Percentiles rank a stretch among this genome's conserved stretches.
Evolutionary conservation across 73 alveolate genomes (phyloP).

Genomic region (Symbiodinium pilosum): DNA sequence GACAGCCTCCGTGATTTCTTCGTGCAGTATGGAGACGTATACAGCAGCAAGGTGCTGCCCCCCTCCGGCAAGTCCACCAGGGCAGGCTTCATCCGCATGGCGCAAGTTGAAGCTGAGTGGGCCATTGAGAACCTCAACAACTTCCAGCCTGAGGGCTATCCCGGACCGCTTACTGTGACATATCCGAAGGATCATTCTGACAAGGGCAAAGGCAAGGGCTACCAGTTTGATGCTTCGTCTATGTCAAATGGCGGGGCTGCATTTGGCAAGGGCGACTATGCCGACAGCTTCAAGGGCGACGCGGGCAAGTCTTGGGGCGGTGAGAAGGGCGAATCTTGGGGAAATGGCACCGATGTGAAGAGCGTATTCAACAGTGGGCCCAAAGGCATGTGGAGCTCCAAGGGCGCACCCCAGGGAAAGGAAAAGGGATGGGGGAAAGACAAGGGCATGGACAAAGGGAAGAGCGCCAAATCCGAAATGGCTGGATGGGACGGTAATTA

Average conservation of each 20-base stretch:
- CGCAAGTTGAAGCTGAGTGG: conserved; percentile 51
- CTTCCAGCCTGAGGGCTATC: conserved; percentile 76
- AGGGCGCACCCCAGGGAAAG: conserved; percentile 29
- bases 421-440: conserved; percentile 72
- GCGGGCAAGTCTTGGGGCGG: conserved; percentile 4
- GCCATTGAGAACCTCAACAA: conserved; percentile 34
- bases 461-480: neutral
- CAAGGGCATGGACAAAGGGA: conserved; percentile 14
- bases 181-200: conserved; percentile 33
- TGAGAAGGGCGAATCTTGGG: conserved; percentile 46
- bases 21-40: conserved; percentile 71
- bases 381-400: conserved; percentile 17
- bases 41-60: conserved; percentile 49
- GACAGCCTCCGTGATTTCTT: conserved; percentile 35
- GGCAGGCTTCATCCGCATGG: conserved; percentile 56
- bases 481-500: neutral
- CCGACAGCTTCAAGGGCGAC: neutral
- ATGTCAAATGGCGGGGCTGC: neutral
- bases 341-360: conserved; percentile 1
- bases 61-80: neutral
- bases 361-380: neutral
- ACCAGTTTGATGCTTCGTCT: too few species aligned
- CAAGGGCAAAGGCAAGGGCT: conserved; percentile 27
- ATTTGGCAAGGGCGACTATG: conserved; percentile 19
- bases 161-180: conserved; percentile 15